Conservation (phyloP, 2,329 filamentous ascomycete species). For the Capronia americana region DNA sequence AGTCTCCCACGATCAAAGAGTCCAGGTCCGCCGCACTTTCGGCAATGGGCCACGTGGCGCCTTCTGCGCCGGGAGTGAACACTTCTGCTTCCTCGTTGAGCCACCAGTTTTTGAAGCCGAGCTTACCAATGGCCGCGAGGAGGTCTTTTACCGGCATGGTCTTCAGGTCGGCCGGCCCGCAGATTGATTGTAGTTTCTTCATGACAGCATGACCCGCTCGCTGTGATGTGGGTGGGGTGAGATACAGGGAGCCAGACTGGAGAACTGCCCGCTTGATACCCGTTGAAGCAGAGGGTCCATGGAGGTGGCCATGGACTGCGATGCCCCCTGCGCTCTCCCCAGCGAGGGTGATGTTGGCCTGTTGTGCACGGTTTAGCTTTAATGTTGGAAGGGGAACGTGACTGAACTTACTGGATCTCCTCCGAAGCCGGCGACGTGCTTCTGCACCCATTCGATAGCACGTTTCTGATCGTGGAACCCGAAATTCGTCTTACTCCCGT, state of each 20-base stretch:
- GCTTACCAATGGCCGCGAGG: neutral
- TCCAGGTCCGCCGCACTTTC: neutral
- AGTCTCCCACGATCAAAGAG: neutral
- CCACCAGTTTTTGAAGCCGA: slow-evolving; percentile 11
- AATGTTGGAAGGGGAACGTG: too few relatives aligned
- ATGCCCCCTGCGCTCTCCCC: slow-evolving; percentile 10
- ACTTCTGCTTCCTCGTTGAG: slow-evolving; percentile 3
- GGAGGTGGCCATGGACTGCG: slow-evolving; percentile 10
- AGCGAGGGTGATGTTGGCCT: slow-evolving; percentile 8
- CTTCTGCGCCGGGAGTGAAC: slow-evolving; percentile 1
- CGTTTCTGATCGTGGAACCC: slow-evolving; percentile 48
- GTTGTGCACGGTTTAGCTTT: too few relatives aligned
- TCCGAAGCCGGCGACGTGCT: slow-evolving; percentile 49
- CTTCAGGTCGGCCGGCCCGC: neutral
- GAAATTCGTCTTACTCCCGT: slow-evolving; percentile 4
- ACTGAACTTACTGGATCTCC: slow-evolving; percentile 49
- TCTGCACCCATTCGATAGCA: slow-evolving; percentile 48
- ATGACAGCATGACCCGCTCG: neutral
- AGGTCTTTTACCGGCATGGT: slow-evolving; percentile 2
- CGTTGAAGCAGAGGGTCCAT: neutral
- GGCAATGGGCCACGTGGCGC: neutral
- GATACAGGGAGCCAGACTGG: slow-evolving; percentile 4
- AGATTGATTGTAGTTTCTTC: slow-evolving; percentile 7
- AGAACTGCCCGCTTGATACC: neutral
- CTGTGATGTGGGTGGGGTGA: neutral